Evolutionary conservation across 768 basidiomycete genomes (phyloP).

Genomic region (Naematelia encephala): DNA sequence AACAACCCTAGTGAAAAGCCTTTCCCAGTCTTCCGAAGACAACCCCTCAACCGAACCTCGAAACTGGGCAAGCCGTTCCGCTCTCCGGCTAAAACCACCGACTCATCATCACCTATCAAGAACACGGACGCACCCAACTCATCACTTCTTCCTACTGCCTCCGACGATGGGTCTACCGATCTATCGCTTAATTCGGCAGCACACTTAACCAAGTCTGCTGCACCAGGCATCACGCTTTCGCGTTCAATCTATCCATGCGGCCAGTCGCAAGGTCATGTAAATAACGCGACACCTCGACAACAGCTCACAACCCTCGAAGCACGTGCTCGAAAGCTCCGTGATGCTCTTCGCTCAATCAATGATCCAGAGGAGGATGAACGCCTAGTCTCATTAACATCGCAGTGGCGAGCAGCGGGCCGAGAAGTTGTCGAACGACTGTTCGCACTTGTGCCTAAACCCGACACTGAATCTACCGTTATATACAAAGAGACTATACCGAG

Average conservation of each 20-base stretch:
- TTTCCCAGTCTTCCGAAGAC: not conserved
- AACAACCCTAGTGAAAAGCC: not conserved
- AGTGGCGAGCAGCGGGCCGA: slow-evolving; percentile 42
- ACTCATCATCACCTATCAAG: not conserved
- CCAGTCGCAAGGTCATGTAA: no score
- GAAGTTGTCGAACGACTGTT: slow-evolving; percentile 43
- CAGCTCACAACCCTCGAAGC: slow-evolving; percentile 26
- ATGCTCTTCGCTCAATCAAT: slow-evolving; percentile 32
- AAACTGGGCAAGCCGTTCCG: not conserved
- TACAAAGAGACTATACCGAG: not conserved
- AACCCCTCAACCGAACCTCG: not conserved
- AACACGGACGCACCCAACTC: not conserved
- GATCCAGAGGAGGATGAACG: slow-evolving; percentile 34
- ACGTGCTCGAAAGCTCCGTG: slow-evolving; percentile 20
- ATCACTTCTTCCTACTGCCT: not conserved
- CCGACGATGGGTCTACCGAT: not conserved
- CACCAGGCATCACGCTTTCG: not conserved
- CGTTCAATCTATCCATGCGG: no score
- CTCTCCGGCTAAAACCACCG: not conserved
- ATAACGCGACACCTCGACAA: not conserved
- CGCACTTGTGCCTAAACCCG: slow-evolving; percentile 21
- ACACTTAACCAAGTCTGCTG: no score
- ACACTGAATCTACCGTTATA: not conserved
- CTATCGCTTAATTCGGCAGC: not conserved
- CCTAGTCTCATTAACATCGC: slow-evolving; percentile 22